Evolutionary conservation across 805 yeast genomes (phyloP).

Genomic region (Candida xiaguanensis): DNA sequence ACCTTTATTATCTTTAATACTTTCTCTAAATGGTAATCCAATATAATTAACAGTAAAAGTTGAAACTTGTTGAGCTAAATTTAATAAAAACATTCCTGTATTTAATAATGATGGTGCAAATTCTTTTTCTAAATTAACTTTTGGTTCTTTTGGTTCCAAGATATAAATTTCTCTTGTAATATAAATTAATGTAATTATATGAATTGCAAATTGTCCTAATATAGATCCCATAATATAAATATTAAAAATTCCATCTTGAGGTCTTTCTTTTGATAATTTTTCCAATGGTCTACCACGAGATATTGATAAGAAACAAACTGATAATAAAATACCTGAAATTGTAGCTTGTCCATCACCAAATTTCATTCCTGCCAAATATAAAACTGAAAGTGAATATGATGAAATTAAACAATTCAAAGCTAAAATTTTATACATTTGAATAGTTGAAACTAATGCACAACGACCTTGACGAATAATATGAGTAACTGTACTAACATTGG

Average conservation of each 20-base stretch:
- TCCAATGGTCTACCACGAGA: conserved; percentile 91
- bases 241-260: conserved; percentile 96
- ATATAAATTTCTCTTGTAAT: conserved; percentile 79
- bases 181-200: conserved; percentile 75
- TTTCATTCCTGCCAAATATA: conserved; percentile 95
- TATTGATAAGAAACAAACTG: conserved; percentile 92
- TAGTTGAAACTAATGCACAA: conserved; percentile 94
- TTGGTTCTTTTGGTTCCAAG: conserved; percentile 90
- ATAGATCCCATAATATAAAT: conserved; percentile 96
- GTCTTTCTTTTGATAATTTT: conserved; percentile 87
- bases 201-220: conserved; percentile 93
- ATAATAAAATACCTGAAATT: conserved; percentile 84
- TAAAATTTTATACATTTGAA: conserved; percentile 97
- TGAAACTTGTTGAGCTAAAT: conserved; percentile 93
- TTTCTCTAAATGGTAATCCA: conserved; percentile 94
- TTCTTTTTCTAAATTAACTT: conserved; percentile 82
- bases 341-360: conserved; percentile 99
- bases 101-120: conserved; percentile 88
- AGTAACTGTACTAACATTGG: conserved; percentile 89
- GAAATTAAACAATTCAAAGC: conserved; percentile 96
- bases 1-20: conserved; percentile 85
- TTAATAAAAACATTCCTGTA: conserved; percentile 93
- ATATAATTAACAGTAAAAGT: conserved; percentile 97
- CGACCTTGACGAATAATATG: conserved; percentile 96
- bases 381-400: conserved; percentile 91